phyloP scores from a whole-genome alignment of 2,329 filamentous ascomycete genomes.

The Trichophyton verrucosum region DNA sequence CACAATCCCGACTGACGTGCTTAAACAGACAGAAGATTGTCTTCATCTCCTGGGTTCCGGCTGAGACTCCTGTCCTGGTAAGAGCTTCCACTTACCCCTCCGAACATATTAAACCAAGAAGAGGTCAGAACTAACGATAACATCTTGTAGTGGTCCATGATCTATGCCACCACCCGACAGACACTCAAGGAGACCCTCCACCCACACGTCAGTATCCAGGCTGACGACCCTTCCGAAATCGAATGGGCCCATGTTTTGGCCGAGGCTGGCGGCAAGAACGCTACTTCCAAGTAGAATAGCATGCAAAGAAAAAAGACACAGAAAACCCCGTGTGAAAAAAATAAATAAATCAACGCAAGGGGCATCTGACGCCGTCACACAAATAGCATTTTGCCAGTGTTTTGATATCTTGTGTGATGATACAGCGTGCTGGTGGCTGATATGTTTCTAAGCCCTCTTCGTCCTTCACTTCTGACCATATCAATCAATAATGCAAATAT shows the following conservation, averaged over 20 bases:
- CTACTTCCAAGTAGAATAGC: constrained; percentile 16
- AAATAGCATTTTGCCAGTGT: constrained; percentile 4
- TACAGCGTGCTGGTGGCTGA: constrained; percentile 1
- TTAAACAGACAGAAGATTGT: constrained; percentile 37
- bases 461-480: not conserved
- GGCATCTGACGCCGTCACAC: not conserved
- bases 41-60: constrained; percentile 39
- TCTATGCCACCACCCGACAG: constrained; percentile 40
- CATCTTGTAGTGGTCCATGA: constrained; percentile 33
- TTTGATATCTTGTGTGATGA: constrained; percentile 2
- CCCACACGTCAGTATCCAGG: constrained; percentile 30
- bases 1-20: constrained; percentile 1
- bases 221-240: constrained; percentile 31
- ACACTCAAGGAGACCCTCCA: constrained; percentile 38
- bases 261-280: constrained; percentile 32
- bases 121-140: constrained; percentile 11
- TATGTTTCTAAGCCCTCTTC: not conserved
- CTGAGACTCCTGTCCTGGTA: constrained; percentile 30
- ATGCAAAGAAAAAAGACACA: not conserved
- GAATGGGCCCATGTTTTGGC: constrained; percentile 31
- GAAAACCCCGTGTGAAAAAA: no score
- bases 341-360: not conserved
- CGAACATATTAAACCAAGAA: not conserved
- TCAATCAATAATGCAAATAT: constrained; percentile 4
- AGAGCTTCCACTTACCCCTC: constrained; percentile 12